phyloP scores from a whole-genome alignment of 2,329 filamentous ascomycete genomes.

The Didymosphaeria variabile region DNA sequence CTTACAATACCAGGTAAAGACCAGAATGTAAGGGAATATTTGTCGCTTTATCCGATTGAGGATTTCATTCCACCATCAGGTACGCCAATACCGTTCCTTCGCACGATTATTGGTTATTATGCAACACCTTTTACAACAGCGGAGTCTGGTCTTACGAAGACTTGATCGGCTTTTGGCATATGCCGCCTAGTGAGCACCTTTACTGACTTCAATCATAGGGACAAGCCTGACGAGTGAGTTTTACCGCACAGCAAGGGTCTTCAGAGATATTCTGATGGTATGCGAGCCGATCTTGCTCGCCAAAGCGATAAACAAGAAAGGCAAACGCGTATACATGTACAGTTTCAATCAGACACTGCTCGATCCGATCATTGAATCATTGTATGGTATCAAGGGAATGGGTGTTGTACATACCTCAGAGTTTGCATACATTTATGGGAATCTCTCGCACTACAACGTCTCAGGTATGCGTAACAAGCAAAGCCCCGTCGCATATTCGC shows the following conservation, averaged over 20 bases:
- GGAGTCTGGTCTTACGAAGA: neutral
- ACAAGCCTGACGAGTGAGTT: slow-evolving; percentile 58
- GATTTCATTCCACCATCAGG: slow-evolving; percentile 55
- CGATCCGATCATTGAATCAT: slow-evolving; percentile 52
- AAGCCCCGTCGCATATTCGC: neutral
- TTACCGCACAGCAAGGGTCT: slow-evolving; percentile 60
- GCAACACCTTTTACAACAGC: too few relatives aligned
- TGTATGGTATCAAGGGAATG: slow-evolving; percentile 48
- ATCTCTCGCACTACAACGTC: slow-evolving; percentile 53
- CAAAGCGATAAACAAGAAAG: slow-evolving; percentile 49
- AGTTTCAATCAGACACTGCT: slow-evolving; percentile 65
- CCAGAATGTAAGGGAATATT: slow-evolving; percentile 14
- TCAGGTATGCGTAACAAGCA: slow-evolving; percentile 21
- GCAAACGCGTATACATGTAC: slow-evolving; percentile 59
- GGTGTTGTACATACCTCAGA: slow-evolving; percentile 64
- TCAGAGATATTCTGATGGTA: slow-evolving; percentile 62
- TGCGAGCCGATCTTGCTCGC: slow-evolving; percentile 59
- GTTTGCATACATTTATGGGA: slow-evolving; percentile 62
- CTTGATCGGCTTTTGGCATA: neutral
- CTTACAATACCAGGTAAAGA: slow-evolving; percentile 33
- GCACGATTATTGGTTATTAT: too few relatives aligned
- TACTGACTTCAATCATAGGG: slow-evolving; percentile 6
- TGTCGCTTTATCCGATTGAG: slow-evolving; percentile 45
- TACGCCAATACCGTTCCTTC: neutral
- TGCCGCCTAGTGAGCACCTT: neutral